Evolutionary conservation across 352 stramenopile species (phyloP).

Genomic region (Globisporangium viniferum): DNA sequence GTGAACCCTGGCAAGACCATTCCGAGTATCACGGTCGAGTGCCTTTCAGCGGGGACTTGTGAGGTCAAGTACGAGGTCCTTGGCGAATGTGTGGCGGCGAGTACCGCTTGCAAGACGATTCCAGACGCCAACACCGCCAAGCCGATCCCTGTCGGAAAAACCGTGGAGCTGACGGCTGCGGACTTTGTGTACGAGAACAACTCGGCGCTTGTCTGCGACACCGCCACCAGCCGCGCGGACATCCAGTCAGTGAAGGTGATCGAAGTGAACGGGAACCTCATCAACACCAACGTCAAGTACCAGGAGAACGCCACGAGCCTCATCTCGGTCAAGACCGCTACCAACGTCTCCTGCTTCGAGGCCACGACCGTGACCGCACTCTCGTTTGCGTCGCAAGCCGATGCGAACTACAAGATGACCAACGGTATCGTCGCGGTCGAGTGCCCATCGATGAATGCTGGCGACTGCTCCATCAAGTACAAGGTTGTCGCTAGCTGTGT

Average conservation of each 20-base stretch:
- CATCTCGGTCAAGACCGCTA: background rate
- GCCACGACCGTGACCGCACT: background rate
- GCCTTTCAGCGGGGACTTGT: background rate
- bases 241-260: background rate
- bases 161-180: background rate
- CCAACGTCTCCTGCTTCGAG: background rate
- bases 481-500: background rate
- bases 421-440: background rate
- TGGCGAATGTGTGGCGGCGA: background rate
- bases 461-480: background rate
- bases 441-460: background rate
- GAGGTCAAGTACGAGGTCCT: background rate
- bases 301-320: background rate
- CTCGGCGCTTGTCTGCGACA: background rate
- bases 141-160: background rate
- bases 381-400: background rate
- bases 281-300: background rate
- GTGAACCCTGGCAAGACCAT: background rate
- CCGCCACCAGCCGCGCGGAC: background rate
- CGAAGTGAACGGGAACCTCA: background rate
- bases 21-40: background rate
- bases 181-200: background rate
- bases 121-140: background rate
- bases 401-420: background rate
- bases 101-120: background rate